These are phyloP conservation scores for Coix lacrymajobi DNA, from an alignment of 176 grass and related monocot species.

Conservation along the genomic window DNA sequence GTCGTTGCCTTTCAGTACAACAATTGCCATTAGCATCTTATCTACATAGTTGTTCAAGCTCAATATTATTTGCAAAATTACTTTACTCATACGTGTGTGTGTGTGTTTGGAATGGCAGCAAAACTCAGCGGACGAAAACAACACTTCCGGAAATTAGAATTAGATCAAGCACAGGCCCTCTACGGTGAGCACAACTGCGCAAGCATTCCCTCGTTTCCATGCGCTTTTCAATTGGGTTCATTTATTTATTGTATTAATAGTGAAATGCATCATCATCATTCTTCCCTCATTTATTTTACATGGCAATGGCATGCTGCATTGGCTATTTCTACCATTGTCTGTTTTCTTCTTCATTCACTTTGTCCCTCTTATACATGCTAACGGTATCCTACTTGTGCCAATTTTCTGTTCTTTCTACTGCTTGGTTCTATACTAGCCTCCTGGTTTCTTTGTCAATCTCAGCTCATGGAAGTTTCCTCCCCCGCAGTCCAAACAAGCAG, in stretches of 20 bases:
- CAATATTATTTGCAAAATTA: neutral
- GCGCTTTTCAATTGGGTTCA: neutral
- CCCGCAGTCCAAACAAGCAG: slow-evolving; percentile 48
- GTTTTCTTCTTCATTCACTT: neutral
- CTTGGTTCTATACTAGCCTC: neutral
- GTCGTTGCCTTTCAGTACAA: neutral
- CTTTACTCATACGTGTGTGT: neutral
- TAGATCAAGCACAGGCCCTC: slow-evolving; percentile 30
- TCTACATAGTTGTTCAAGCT: neutral
- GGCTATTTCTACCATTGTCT: neutral
- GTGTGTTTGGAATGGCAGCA: slow-evolving; percentile 25
- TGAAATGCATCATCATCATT: neutral
- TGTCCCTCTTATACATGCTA: neutral
- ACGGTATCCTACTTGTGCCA: neutral
- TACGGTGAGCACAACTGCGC: slow-evolving; percentile 31
- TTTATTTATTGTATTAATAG: neutral
- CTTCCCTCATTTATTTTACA: neutral
- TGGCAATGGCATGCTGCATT: neutral
- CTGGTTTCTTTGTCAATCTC: neutral
- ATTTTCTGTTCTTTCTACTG: neutral
- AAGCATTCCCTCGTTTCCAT: neutral
- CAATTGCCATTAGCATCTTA: neutral
- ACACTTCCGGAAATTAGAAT: slow-evolving; percentile 44
- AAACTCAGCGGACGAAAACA: slow-evolving; percentile 44
- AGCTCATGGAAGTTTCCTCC: neutral